Evolutionary conservation across 2,329 filamentous ascomycete genomes (phyloP).

Genomic region (Trichoderma sp.): DNA sequence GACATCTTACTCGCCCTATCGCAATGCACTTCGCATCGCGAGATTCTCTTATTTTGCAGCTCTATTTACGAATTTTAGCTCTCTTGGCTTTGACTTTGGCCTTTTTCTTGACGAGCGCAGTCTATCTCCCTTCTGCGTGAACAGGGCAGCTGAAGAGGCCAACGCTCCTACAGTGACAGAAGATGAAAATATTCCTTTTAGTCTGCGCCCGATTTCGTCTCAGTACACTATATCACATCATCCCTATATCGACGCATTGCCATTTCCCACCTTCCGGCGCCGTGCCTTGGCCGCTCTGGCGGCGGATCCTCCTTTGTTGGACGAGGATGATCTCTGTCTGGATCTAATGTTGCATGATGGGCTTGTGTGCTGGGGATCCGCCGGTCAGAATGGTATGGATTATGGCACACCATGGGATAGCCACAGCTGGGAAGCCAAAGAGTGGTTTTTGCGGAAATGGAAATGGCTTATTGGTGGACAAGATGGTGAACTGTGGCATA

Average conservation of each 20-base stretch:
- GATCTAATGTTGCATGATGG: not conserved
- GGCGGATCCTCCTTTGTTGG: not conserved
- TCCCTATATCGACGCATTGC: not conserved
- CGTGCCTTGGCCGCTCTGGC: not conserved
- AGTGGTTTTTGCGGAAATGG: constrained; percentile 5
- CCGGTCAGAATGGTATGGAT: not conserved
- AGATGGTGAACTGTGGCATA: constrained; percentile 1
- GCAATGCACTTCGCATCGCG: not conserved
- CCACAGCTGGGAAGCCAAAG: constrained; percentile 7
- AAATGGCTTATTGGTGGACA: not conserved
- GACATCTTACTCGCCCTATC: not conserved
- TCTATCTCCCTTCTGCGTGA: not conserved
- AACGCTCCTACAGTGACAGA: not conserved
- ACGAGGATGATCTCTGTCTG: constrained; percentile 2
- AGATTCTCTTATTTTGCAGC: not conserved
- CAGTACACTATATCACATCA: not conserved
- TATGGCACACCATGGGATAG: not conserved
- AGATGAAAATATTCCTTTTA: not conserved
- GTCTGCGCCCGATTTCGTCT: not conserved
- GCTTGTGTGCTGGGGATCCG: not conserved
- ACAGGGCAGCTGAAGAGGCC: not conserved
- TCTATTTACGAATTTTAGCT: not conserved
- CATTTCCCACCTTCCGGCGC: not conserved
- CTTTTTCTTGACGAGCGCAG: constrained; percentile 1
- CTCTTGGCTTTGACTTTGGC: not conserved